Evolutionary conservation across 331 rosid species (phyloP), one percentile per base, ranked within the genome.

Genomic region (Pyracantha coccinea): DNA sequence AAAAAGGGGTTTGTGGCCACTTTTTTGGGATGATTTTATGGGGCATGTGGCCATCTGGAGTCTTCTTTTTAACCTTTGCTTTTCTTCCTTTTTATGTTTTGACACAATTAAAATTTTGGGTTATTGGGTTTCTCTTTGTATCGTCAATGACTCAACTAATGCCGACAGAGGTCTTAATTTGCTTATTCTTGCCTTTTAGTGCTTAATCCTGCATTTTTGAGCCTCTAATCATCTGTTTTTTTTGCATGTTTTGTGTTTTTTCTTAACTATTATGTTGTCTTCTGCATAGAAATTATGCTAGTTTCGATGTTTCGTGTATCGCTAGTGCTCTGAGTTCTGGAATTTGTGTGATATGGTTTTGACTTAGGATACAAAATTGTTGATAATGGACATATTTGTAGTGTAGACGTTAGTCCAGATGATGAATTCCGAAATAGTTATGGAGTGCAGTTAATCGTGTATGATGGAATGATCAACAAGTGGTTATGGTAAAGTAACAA

Each of bases 11-110:
- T 68, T 84, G 86, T n/a, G 66, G 81, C 85, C 78, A 81, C 72
- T 80, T 86, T 76, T 89, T 76, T 68, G 63, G 89, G 81, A 50
- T 63, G 81, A 73, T 76, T 38, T 62, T 66, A 68, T 75, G 83
- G 83, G 82, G 65, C 84, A 41, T 73, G 77, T 81, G 69, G 77
- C 68, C 73, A 82, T 79, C 76, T 69, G 74, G 53, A 41, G 52
- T 85, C 86, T 81, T 72, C 44, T 68, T 81, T 75, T 73, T 74
- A 28, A 73, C 9, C 58, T 11, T 53, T 66, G 2, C 66, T 7
- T 69, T 76, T 58, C 2, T 66, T 74, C 32, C 81, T 74, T 13
- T 75, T 77, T 58, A 55, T 65, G 73, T 73, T 78, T 72, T 14
- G 45, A 74, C 81, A 63, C 23, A 20, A 57, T 81, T 63, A 28